Evolutionary conservation across 805 yeast species (phyloP).

Genomic region (Saccharomycopsis malanga): DNA sequence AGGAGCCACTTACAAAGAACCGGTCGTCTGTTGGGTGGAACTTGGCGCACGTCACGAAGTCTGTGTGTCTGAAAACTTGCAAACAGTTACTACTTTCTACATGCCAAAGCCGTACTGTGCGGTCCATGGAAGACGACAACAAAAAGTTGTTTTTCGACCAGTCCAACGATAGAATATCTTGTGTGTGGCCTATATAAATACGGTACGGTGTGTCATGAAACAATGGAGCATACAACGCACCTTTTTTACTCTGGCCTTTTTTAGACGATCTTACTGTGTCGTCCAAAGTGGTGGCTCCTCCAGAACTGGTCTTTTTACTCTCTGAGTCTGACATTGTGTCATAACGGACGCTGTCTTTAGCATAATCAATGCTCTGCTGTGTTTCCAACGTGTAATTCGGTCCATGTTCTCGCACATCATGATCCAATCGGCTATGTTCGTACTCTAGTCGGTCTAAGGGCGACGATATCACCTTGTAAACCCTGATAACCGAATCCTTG

Average conservation of each 20-base stretch:
- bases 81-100: constrained; percentile 57
- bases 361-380: neutral
- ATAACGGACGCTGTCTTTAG: constrained; percentile 1
- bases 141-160: constrained; percentile 88
- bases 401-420: neutral
- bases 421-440: constrained; percentile 21
- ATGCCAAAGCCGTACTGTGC: constrained; percentile 81
- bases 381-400: neutral
- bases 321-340: constrained; percentile 6
- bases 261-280: neutral
- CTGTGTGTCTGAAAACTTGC: constrained; percentile 62
- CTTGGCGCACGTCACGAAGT: constrained; percentile 70
- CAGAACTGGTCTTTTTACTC: neutral
- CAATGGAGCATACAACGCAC: constrained; percentile 57
- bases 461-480: constrained; percentile 77
- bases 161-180: constrained; percentile 65
- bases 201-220: constrained; percentile 62
- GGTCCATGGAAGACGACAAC: constrained; percentile 76
- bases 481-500: constrained; percentile 54
- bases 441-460: constrained; percentile 57
- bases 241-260: constrained; percentile 1
- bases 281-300: neutral
- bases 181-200: constrained; percentile 58
- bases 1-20: constrained; percentile 74
- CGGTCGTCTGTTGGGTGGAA: constrained; percentile 86